Percentiles rank a stretch among this genome's conserved stretches.
Conservation (phyloP, 2,329 filamentous ascomycete genomes). For the Knufia fluminis region DNA sequence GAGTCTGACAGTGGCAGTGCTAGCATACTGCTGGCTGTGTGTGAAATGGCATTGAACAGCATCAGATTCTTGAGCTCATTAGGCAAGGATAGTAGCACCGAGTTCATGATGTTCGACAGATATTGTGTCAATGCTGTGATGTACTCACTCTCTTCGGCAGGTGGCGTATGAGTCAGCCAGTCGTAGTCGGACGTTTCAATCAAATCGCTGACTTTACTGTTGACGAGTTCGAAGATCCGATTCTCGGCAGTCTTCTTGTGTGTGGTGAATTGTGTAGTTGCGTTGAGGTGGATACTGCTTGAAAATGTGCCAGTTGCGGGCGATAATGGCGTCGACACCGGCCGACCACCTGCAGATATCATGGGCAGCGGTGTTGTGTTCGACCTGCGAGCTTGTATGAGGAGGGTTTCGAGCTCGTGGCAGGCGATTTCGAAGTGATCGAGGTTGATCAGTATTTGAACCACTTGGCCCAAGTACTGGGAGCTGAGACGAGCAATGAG, state of each 20-base stretch:
- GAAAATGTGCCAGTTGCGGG: slow-evolving; percentile 62
- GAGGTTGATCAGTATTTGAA: slow-evolving; percentile 94
- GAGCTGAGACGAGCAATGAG: slow-evolving; percentile 80
- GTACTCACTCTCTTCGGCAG: slow-evolving; percentile 75
- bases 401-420: slow-evolving; percentile 73
- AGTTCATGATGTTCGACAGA: slow-evolving; percentile 91
- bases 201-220: slow-evolving; percentile 96
- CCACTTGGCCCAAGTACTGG: slow-evolving; percentile 93
- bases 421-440: slow-evolving; percentile 96
- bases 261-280: slow-evolving; percentile 75
- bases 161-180: slow-evolving; percentile 58
- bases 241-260: slow-evolving; percentile 97
- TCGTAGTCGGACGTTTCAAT: slow-evolving; percentile 97
- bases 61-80: slow-evolving; percentile 95
- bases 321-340: slow-evolving; percentile 53
- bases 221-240: slow-evolving; percentile 95
- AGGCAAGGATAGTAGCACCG: slow-evolving; percentile 83
- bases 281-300: slow-evolving; percentile 50
- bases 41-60: slow-evolving; percentile 90
- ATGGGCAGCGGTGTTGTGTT: slow-evolving; percentile 62
- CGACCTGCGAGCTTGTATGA: slow-evolving; percentile 68
- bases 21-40: slow-evolving; percentile 72
- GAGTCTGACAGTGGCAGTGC: slow-evolving; percentile 66
- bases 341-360: neutral
- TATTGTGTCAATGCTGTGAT: slow-evolving; percentile 93